phyloP scores from a whole-genome alignment of 1,139 yeast species.

The Debaryomycetaceae sp. region DNA sequence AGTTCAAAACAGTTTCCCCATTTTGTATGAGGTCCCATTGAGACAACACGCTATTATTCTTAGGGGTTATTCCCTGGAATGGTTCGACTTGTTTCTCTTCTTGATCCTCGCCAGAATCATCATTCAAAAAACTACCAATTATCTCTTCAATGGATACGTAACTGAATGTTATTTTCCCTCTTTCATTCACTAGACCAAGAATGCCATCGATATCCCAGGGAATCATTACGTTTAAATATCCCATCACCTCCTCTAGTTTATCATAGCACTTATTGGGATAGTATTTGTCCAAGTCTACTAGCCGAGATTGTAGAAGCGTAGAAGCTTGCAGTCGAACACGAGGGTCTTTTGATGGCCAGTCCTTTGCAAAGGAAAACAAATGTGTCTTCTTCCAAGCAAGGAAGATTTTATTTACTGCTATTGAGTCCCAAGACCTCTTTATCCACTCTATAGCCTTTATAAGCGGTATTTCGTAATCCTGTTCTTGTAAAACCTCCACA shows the following conservation, averaged over 20 bases:
- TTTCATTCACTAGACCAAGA: slow-evolving; percentile 54
- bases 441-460: slow-evolving; percentile 58
- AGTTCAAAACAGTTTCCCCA: background rate
- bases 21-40: background rate
- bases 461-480: slow-evolving; percentile 46
- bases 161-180: slow-evolving; percentile 50
- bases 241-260: slow-evolving; percentile 41
- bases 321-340: slow-evolving; percentile 8
- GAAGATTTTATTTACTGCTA: slow-evolving; percentile 44
- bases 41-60: background rate
- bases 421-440: slow-evolving; percentile 52
- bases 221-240: slow-evolving; percentile 42
- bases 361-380: slow-evolving; percentile 16
- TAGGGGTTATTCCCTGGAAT: background rate
- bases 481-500: slow-evolving; percentile 29
- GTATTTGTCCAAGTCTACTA: slow-evolving; percentile 8
- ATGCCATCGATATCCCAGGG: slow-evolving; percentile 61
- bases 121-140: slow-evolving; percentile 59
- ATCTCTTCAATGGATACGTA: slow-evolving; percentile 64
- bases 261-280: slow-evolving; percentile 26
- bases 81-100: background rate
- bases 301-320: slow-evolving; percentile 7
- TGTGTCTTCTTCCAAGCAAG: slow-evolving; percentile 50
- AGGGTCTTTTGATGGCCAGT: slow-evolving; percentile 23
- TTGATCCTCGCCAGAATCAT: slow-evolving; percentile 12